Base-by-base conservation (phyloP, 2,329 filamentous ascomycete species). In the Pseudocercospora musae region DNA sequence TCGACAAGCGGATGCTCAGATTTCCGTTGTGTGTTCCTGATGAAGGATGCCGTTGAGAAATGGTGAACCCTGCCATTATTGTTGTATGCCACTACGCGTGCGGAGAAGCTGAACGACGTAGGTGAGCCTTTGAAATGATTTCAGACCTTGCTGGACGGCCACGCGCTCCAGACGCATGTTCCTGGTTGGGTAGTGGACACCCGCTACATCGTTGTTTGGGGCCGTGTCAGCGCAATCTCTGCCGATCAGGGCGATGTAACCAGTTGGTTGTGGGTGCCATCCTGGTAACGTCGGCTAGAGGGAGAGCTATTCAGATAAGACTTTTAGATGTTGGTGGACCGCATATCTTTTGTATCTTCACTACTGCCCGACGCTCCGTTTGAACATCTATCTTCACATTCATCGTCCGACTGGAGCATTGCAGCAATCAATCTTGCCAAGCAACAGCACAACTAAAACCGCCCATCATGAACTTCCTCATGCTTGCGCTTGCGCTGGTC, bases 401-500 rank as follows among this genome's bases (percentile, higher is more conserved):
- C 21, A 31, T 25, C 23, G 48, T 52, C 25, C 48, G 48, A 27
- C 48, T 52, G 8, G 4, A 18, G 11, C 23, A 52, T 29, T 29
- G 25, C 48, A 25, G 18, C 25, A 52, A 10, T 1, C 21, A 27
- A 9, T 15, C 25, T 52, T 29, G 48, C 53, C 52, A 40, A 59
- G 46, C 23, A 52, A 25, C 6, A 52, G 4, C 15, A 27, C 2
- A n/a, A 29, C 21, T 31, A n/a, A 3, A 52, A 25, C n/a, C 29
- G 42, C 23, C 29, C 27, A 53, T 56, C 56, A 62, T 62, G 60
- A 59, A 59, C 23, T 53, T 49, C 29, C 53, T 46, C 50, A 31
- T 56, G 42, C 21, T 62, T 15, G 29, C 52, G 40, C 37, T 62
- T 44, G 60, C 60, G 48, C 49, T 55, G 29, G 29, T 62, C 20